Evolutionary conservation across 2,329 filamentous ascomycete species (phyloP), one percentile per base, ranked within the genome.

Genomic region (Hypoxylon sp.): DNA sequence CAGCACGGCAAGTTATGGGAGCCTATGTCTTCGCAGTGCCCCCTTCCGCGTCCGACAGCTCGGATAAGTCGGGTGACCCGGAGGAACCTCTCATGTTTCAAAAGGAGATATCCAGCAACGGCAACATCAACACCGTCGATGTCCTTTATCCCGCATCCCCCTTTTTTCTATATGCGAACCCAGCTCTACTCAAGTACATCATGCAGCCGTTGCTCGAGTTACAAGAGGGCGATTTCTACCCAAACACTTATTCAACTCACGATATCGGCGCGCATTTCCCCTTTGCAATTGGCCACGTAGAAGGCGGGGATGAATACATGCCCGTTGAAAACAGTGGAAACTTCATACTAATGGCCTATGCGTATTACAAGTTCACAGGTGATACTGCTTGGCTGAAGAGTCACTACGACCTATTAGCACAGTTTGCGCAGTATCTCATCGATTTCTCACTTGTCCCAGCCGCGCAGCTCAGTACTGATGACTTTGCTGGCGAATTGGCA

Each of bases 121-220:
- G 71, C 1, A 95, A 96, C 73, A 89, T 89, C 75, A 92, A 95
- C 75, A 95, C 92, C 0, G 91, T 95, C 5, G 92, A 95, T 80
- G 91, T 96, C 57, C 93, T 95, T 72, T 95, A 94, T 80, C 93
- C 93, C 0, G 86, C 92, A 0, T 92, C 93, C 75, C 92, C 93
- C 0, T 95, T 94, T 83, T 95, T 94, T 81, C 78, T 94, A 9
- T 95, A 94, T 76, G 93, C 92, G 23, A 93, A 94, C 73, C 92
- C 93, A 1, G 84, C 87, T 58, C 92, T 92, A 90, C 82, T 94
- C 63, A 90, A 88, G 1, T 94, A 93, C 75, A 82, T 94, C 1
- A 82, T 95, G 3, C 91, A 94, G 77, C 92, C 93, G 1, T 80
- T 94, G 17, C 86, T 93, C 61, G 92, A 94, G 79, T 90, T 95